phyloP scores from a whole-genome alignment of 371 early-diverging fungal species.

The Mortierella sp. region DNA sequence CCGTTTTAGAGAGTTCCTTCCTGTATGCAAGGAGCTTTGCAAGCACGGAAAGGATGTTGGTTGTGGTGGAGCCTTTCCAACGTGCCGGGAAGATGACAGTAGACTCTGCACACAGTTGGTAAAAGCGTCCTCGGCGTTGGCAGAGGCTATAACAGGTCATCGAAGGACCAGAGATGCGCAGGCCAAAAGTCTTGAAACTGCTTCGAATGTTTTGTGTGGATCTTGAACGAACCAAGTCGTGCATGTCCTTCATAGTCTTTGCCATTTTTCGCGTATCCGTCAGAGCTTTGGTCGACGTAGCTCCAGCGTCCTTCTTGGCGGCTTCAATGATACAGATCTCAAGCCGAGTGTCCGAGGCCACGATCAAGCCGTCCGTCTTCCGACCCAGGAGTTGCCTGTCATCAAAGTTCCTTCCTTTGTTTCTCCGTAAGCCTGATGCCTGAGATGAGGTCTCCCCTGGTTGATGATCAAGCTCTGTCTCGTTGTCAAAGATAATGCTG shows the following conservation, averaged over 20 bases:
- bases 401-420: background rate
- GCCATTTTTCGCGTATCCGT: constrained; percentile 8
- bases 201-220: constrained; percentile 3
- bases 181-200: constrained; percentile 3
- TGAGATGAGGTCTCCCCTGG: background rate
- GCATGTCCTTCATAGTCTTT: constrained; percentile 14
- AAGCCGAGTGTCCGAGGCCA: background rate
- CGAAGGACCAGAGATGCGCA: constrained; percentile 15
- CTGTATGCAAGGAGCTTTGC: too few species aligned
- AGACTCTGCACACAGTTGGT: too few species aligned
- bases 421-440: constrained; percentile 3
- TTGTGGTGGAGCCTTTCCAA: too few species aligned
- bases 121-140: too few species aligned
- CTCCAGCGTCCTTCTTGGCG: constrained; percentile 13
- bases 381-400: background rate
- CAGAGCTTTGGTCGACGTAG: constrained; percentile 19
- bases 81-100: too few species aligned
- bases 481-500: background rate
- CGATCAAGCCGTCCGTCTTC: constrained; percentile 12
- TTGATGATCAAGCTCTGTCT: background rate
- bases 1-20: too few species aligned
- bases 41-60: too few species aligned
- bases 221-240: background rate
- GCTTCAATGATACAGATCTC: constrained; percentile 16
- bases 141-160: too few species aligned